These are phyloP conservation scores for Cytospora piceae DNA, from an alignment of 2,329 filamentous ascomycete species.

Conservation along the genomic window DNA sequence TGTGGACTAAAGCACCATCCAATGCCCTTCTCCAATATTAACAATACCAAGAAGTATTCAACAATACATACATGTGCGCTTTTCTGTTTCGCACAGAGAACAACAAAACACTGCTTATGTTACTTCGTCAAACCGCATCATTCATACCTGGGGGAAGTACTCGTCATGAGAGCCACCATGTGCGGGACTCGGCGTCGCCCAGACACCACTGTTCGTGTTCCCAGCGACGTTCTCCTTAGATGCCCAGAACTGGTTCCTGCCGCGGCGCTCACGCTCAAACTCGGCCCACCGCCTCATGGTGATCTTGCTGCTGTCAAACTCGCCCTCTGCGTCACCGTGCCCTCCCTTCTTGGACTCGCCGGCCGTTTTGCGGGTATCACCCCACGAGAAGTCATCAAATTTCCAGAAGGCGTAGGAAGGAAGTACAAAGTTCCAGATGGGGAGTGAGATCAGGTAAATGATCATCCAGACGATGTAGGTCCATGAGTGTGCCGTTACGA, in stretches of 20 bases:
- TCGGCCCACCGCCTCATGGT: constrained; percentile 99
- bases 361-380: constrained; percentile 93
- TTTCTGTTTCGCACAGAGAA: neutral
- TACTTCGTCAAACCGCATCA: too few species aligned
- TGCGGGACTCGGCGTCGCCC: constrained; percentile 43
- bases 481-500: constrained; percentile 90
- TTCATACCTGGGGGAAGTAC: constrained; percentile 57
- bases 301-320: constrained; percentile 98
- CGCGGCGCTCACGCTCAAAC: constrained; percentile 74
- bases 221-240: constrained; percentile 55
- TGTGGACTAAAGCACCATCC: neutral
- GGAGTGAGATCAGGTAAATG: constrained; percentile 90
- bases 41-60: constrained; percentile 7
- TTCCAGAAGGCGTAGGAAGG: constrained; percentile 98
- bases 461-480: constrained; percentile 96
- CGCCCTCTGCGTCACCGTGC: constrained; percentile 80
- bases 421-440: constrained; percentile 96
- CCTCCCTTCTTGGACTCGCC: constrained; percentile 88
- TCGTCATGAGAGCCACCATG: constrained; percentile 55
- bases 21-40: constrained; percentile 5
- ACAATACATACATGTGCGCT: constrained; percentile 11
- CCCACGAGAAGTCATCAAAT: constrained; percentile 99
- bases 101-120: neutral
- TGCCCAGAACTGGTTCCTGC: constrained; percentile 55
- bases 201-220: constrained; percentile 41